Evolutionary conservation across 2,329 filamentous ascomycete species (phyloP).

Genomic region (Rutstroemia sp.): DNA sequence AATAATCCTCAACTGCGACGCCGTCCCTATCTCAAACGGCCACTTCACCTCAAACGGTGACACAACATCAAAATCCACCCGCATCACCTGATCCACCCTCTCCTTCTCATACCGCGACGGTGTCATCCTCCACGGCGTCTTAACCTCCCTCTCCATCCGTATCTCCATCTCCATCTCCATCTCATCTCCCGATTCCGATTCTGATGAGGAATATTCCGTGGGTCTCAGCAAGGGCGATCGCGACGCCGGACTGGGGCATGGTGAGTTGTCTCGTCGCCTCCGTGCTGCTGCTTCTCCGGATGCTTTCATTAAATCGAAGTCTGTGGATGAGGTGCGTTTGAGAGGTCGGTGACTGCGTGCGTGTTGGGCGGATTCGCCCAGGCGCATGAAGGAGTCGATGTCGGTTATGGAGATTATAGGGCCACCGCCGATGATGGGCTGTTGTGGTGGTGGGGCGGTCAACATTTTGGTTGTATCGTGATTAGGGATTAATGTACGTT

Average conservation of each 20-base stretch:
- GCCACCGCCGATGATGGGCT: background rate
- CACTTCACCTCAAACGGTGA: slow-evolving; percentile 2
- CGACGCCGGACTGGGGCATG: background rate
- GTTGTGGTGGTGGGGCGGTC: background rate
- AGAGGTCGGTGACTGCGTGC: slow-evolving; percentile 2
- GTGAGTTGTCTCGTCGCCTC: background rate
- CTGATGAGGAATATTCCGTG: background rate
- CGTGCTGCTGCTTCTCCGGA: slow-evolving; percentile 7
- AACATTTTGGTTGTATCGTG: too few relatives aligned
- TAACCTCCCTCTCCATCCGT: too few relatives aligned
- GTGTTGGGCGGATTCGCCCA: slow-evolving; percentile 6
- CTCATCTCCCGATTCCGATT: background rate
- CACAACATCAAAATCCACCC: background rate
- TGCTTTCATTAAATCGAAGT: slow-evolving; percentile 5
- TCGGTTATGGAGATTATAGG: slow-evolving; percentile 9
- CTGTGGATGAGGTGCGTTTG: slow-evolving; percentile 7
- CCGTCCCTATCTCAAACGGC: slow-evolving; percentile 1
- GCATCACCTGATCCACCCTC: background rate
- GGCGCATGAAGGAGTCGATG: slow-evolving; percentile 6
- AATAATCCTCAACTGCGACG: slow-evolving; percentile 1
- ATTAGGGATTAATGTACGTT: too few relatives aligned
- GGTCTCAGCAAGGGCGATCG: background rate
- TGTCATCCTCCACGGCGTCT: background rate
- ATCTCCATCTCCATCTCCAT: background rate
- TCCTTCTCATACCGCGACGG: background rate